These are phyloP conservation scores for Claviceps capensis DNA, from an alignment of 2,329 filamentous ascomycete species.

Conservation along the genomic window DNA sequence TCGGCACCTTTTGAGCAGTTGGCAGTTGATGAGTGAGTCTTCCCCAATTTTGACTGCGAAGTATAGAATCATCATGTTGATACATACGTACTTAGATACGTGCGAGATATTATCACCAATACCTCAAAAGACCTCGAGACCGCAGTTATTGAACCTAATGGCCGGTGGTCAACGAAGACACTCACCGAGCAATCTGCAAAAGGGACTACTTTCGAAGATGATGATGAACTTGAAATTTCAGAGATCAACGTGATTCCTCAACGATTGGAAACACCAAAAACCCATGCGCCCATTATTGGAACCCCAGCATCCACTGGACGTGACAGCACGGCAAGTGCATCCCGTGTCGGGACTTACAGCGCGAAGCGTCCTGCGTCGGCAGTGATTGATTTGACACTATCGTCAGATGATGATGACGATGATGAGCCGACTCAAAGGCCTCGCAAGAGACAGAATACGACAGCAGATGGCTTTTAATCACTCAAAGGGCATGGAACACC, in stretches of 20 bases:
- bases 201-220: slow-evolving; percentile 21
- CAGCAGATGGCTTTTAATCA: slow-evolving; percentile 13
- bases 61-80: background rate
- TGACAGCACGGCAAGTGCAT: slow-evolving; percentile 22
- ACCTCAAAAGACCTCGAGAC: slow-evolving; percentile 63
- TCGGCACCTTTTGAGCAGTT: slow-evolving; percentile 66
- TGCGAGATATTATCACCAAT: slow-evolving; percentile 68
- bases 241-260: slow-evolving; percentile 25
- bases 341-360: slow-evolving; percentile 23
- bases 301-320: slow-evolving; percentile 24
- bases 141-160: slow-evolving; percentile 80
- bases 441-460: slow-evolving; percentile 31
- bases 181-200: slow-evolving; percentile 15
- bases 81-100: slow-evolving; percentile 45
- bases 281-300: slow-evolving; percentile 19
- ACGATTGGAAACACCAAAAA: slow-evolving; percentile 23
- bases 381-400: slow-evolving; percentile 46
- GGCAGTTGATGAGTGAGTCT: slow-evolving; percentile 69
- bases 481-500: slow-evolving; percentile 8
- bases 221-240: slow-evolving; percentile 38
- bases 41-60: background rate
- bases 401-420: slow-evolving; percentile 42
- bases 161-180: slow-evolving; percentile 49
- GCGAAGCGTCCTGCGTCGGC: slow-evolving; percentile 36
- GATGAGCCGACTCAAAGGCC: slow-evolving; percentile 32